A percentile compares a stretch with the other conserved stretches of the same genome.
phyloP scores from a whole-genome alignment of 2,329 filamentous ascomycete genomes.

The Neofusicoccum umdonicola region DNA sequence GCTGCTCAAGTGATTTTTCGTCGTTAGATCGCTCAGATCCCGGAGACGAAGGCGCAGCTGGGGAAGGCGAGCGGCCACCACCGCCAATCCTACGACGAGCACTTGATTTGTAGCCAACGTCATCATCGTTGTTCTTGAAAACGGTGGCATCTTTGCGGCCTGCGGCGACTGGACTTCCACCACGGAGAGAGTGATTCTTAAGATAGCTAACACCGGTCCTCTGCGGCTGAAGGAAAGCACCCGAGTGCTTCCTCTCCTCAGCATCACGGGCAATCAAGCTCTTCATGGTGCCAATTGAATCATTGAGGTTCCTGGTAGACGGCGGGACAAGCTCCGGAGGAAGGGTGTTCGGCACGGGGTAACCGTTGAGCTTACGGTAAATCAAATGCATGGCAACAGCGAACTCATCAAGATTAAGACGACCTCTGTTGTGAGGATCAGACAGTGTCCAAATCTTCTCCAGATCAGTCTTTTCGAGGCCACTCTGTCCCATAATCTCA shows the following conservation, averaged over 20 bases:
- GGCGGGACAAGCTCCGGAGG: constrained; percentile 92
- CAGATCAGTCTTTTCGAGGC: constrained; percentile 82
- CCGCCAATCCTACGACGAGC: constrained; percentile 77
- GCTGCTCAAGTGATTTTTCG: constrained; percentile 79
- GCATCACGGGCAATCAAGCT: constrained; percentile 86
- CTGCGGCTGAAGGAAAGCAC: constrained; percentile 86
- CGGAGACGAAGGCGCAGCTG: constrained; percentile 60
- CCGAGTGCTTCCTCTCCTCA: constrained; percentile 81
- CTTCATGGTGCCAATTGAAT: constrained; percentile 91
- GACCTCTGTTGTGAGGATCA: constrained; percentile 90
- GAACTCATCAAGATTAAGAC: constrained; percentile 94
- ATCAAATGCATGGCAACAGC: constrained; percentile 99
- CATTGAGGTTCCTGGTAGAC: constrained; percentile 87
- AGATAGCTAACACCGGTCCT: constrained; percentile 98
- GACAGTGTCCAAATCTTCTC: constrained; percentile 94
- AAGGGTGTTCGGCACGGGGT: constrained; percentile 81
- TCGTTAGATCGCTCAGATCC: constrained; percentile 64
- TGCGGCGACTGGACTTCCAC: constrained; percentile 55
- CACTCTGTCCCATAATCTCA: constrained; percentile 96
- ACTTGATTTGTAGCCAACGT: constrained; percentile 86
- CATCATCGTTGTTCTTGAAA: constrained; percentile 94
- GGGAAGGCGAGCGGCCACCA: constrained; percentile 72
- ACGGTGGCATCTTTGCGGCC: constrained; percentile 91
- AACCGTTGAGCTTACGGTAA: constrained; percentile 94
- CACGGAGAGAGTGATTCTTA: constrained; percentile 89